Base-by-base conservation (phyloP, 2,329 filamentous ascomycete genomes). In the Diaporthe citriasiana region DNA sequence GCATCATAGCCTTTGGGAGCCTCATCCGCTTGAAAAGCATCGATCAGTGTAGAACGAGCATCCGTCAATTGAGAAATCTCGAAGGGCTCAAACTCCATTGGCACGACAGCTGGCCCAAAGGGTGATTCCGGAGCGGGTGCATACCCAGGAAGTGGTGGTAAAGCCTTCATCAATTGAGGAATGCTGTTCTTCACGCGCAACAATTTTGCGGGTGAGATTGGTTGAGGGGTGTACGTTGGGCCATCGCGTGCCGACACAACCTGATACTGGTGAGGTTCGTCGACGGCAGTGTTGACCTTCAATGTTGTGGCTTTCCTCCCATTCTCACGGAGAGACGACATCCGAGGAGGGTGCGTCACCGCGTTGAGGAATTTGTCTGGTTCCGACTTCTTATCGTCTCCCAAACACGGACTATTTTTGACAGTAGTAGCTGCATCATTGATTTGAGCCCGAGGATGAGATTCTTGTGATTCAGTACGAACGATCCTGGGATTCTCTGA, bases 141-240 rank as follows among this genome's bases (percentile, higher is more conserved):
- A 10, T 71, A 71, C 6, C 79, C 79, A 4, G 87, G 87, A 10
- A 89, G 76, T 19, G 85, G 82, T 19, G 88, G 88, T 55, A 89
- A 77, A 30, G 85, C 84, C 77, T 89, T 89, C 87, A 89, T 89
- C 19, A 89, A 79, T 53, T 84, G 84, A 9, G 87, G 86, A 69
- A 87, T 86, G 75, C 86, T 88, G 75, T 85, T 87, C 73, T 86
- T 87, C 51, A 86, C 81, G 69, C 82, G 85, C 25, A 88, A 81
- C 75, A 85, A 82, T 38, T 83, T 82, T 45, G 81, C 82, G 45
- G 86, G 85, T 22, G 86, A 89, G 4, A 88, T 85, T 19, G 87
- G 87, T 59, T 85, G 83, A n/a, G 87, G 87, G 5, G 85, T 84
- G 45, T 87, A 76, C 47, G 87, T 84, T 17, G 82, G 78, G 30